Base-by-base conservation (phyloP, 768 basidiomycete genomes). In the Leucosporidium creatinivorum region DNA sequence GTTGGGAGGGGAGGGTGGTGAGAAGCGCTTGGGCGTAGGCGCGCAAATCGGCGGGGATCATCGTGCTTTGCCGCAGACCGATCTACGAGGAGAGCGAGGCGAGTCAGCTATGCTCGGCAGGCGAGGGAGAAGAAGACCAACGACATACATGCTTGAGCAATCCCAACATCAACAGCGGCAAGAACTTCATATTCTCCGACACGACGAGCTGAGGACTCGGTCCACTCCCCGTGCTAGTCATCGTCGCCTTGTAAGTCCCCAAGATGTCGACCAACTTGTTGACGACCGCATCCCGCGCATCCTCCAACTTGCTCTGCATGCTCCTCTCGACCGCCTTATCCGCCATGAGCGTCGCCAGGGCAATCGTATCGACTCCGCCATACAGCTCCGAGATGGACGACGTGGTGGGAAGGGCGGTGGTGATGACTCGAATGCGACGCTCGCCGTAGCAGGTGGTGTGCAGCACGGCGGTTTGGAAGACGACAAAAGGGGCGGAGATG, bases 41-140 rank as follows among this genome's bases (percentile, higher is more conserved):
- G 72, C 96, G 83, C 59, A 99, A 86, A 80, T 99, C 96, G 13
- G 94, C 89, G 44, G 94, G 93, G 77, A 99, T 98, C 76, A 93
- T 91, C 4, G 91, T 86, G 79, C 93, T 97, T 81, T 97, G 93
- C 63, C 96, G 85, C 61, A 98, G 83, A 56, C 92, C 96, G 71
- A 94, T 89, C 91, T 93, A 68, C 25, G 49, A 15, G 15, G 47
- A 61, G 26, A 30, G 31, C 19, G 57, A 12, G 19, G 39, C n/a
- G 36, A 58, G 33, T n/a, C 1, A 36, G 4, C 57, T 9, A 21
- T 19, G 8, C 4, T 39, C 1, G 36, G 4, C 13, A n/a, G 2
- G 17, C 13, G 21, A 19, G 21, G 19, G 13, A 17, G 15, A 48
- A 15, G 28, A 5, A 15, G 18, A 51, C 36, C 4, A 25, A 18